Conservation (phyloP, 495 filamentous ascomycete genomes). For the Penicillium steckii region DNA sequence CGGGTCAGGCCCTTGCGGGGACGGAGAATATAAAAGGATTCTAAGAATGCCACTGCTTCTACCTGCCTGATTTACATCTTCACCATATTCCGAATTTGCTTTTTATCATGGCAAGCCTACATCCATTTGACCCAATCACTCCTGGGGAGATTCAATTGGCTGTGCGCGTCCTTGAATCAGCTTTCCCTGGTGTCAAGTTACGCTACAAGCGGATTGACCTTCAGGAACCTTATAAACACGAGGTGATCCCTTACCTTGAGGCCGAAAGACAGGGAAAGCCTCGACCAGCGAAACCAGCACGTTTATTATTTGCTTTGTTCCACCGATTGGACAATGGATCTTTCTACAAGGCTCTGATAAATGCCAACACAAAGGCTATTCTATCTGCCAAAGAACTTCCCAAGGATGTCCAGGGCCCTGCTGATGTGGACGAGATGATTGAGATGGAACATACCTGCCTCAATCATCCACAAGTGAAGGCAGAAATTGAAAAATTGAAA, state of each 20-base stretch:
- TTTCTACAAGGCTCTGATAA: constrained; percentile 43
- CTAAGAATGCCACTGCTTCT: background rate
- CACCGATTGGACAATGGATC: constrained; percentile 40
- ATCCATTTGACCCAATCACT: constrained; percentile 45
- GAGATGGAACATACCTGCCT: constrained; percentile 42
- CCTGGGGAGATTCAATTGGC: constrained; percentile 43
- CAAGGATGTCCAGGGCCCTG: constrained; percentile 39
- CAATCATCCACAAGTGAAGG: constrained; percentile 39
- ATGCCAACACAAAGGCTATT: constrained; percentile 39
- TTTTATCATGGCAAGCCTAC: constrained; percentile 27
- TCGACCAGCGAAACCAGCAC: constrained; percentile 34
- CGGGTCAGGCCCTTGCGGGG: background rate
- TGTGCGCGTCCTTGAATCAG: constrained; percentile 35
- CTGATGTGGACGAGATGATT: constrained; percentile 42
- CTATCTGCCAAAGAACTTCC: constrained; percentile 41
- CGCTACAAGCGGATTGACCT: constrained; percentile 48
- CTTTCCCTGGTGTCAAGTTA: constrained; percentile 39
- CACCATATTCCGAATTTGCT: background rate
- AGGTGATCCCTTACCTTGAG: constrained; percentile 43
- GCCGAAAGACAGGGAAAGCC: constrained; percentile 36
- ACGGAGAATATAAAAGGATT: constrained; percentile 9
- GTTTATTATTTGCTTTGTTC: constrained; percentile 41
- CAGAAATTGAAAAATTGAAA: constrained; percentile 43
- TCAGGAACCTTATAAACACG: constrained; percentile 41
- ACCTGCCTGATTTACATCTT: background rate